These are phyloP conservation scores for Kwoniella sp. DNA, from an alignment of 768 basidiomycete genomes.

Conservation along the genomic window DNA sequence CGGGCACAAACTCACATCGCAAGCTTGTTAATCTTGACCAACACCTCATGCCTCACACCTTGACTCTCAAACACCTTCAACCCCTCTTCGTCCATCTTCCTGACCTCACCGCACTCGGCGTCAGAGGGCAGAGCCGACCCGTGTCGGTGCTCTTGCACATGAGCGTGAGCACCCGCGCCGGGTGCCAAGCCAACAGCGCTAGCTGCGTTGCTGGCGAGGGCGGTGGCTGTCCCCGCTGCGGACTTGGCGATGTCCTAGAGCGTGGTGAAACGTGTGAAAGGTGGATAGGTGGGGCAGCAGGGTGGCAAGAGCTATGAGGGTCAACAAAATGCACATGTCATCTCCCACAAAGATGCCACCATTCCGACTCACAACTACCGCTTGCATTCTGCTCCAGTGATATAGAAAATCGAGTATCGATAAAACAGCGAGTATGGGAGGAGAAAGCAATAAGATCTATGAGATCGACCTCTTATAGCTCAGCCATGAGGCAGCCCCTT, in stretches of 20 bases:
- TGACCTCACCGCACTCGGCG: slow-evolving; percentile 15
- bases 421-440: too few relatives aligned
- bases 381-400: slow-evolving; percentile 29
- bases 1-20: slow-evolving; percentile 27
- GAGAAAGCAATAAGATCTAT: too few relatives aligned
- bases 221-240: slow-evolving; percentile 11
- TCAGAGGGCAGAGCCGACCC: slow-evolving; percentile 28
- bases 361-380: slow-evolving; percentile 24
- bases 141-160: slow-evolving; percentile 19
- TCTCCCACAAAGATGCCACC: too few relatives aligned
- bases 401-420: too few relatives aligned
- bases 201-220: slow-evolving; percentile 8
- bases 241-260: slow-evolving; percentile 15
- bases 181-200: slow-evolving; percentile 4
- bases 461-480: too few relatives aligned
- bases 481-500: too few relatives aligned
- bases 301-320: neutral
- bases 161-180: slow-evolving; percentile 18
- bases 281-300: neutral
- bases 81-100: slow-evolving; percentile 34
- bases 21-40: slow-evolving; percentile 47
- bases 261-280: neutral
- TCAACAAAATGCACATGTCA: neutral
- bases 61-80: slow-evolving; percentile 39
- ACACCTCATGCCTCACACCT: slow-evolving; percentile 38